Evolutionary conservation across 2,329 filamentous ascomycete species (phyloP), one percentile per base, ranked within the genome.

Genomic region (Zasmidium cellare): DNA sequence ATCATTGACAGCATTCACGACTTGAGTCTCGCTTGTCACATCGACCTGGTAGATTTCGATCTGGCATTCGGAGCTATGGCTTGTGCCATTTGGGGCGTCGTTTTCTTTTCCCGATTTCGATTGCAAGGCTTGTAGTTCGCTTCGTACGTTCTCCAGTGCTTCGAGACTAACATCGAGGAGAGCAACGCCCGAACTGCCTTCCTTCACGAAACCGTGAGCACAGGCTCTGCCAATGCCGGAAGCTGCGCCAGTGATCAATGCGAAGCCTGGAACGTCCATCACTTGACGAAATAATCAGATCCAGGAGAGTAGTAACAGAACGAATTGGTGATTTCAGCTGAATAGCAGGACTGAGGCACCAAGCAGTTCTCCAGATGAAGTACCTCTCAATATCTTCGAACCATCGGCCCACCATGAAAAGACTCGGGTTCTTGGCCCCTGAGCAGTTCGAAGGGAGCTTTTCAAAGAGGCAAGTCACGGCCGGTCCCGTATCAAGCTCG

Each of bases 131-230:
- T 62, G 54, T 22, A 68, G 57, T 49, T 65, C 60, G 6, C 47
- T 28, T 46, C 63, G 58, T 20, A 66, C 64, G 16, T 38, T 38
- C 23, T 48, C 51, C 3, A 69, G 56, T 3, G 57, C 59, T 2
- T 61, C 59, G 1, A 24, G 54, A 54, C 73, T 68, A 18, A 66
- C 63, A 46, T 77, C 76, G 9, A 72, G 67, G 7, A 78, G 66
- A 18, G 72, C 70, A 52, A 79, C 69, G 20, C 67, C 71, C 3
- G 56, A 60, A 53, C 75, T 77, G 31, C 76, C 75, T 60, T 76
- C 75, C 2, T 56, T 59, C 1, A 71, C 74, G 59, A 78, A 78
- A 0, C 74, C 72, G 16, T 74, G 61, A 18, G 76, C 73, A 6
- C 70, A 70, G 28, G 71, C 70, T 9, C 70, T 64, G n/a, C 73